Percentiles rank a stretch among this genome's conserved stretches.
Evolutionary conservation across 2,329 filamentous ascomycete species (phyloP).

Genomic region (Sporothrix phasma): DNA sequence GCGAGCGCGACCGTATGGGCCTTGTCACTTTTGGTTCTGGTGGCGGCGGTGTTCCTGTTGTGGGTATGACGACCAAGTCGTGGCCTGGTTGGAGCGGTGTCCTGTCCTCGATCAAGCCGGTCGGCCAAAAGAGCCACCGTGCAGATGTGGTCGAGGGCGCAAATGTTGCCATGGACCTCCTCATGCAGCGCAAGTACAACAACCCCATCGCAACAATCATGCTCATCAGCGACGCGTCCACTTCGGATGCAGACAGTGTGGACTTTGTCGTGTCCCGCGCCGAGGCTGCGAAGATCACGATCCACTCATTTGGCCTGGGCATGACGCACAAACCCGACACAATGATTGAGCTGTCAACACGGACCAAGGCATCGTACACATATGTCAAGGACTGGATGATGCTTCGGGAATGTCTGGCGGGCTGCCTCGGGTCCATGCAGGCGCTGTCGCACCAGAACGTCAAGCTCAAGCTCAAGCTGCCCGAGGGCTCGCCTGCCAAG

Average conservation of each 20-base stretch:
- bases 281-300: slow-evolving; percentile 93
- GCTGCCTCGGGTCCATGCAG: slow-evolving; percentile 84
- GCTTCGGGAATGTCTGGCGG: slow-evolving; percentile 90
- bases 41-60: slow-evolving; percentile 82
- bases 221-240: slow-evolving; percentile 94
- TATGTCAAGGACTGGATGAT: slow-evolving; percentile 99
- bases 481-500: slow-evolving; percentile 92
- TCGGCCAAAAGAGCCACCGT: slow-evolving; percentile 91
- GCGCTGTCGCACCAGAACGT: slow-evolving; percentile 97
- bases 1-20: slow-evolving; percentile 92
- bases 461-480: slow-evolving; percentile 85
- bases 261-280: slow-evolving; percentile 96
- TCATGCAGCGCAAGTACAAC: slow-evolving; percentile 95
- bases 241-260: slow-evolving; percentile 85
- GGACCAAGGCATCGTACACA: slow-evolving; percentile 93
- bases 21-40: slow-evolving; percentile 94
- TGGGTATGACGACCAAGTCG: slow-evolving; percentile 94
- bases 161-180: slow-evolving; percentile 94
- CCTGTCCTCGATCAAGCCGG: slow-evolving; percentile 76
- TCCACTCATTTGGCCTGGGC: slow-evolving; percentile 92
- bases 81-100: slow-evolving; percentile 89
- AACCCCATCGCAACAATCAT: slow-evolving; percentile 94
- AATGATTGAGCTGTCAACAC: slow-evolving; percentile 92
- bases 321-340: slow-evolving; percentile 97
- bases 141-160: slow-evolving; percentile 96